Base-by-base conservation (phyloP, 768 basidiomycete genomes). In the Infundibulicybe gibba region DNA sequence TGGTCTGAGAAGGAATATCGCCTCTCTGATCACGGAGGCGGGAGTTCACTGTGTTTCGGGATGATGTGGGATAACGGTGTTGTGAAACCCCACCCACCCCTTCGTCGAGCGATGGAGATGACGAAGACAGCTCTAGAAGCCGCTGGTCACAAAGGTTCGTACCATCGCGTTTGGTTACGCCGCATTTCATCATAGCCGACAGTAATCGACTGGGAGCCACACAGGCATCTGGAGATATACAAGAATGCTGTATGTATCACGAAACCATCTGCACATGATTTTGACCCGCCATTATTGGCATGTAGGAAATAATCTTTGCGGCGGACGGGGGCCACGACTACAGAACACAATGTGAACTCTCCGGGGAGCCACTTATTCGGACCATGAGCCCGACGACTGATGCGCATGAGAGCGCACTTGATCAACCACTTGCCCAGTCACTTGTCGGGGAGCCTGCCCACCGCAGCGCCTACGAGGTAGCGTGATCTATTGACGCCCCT, bases 131-230 rank as follows among this genome's bases (percentile, higher is more conserved):
- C 71, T 6, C 55, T 79, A 44, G 65, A 75, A 41, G 68, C 66
- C 2, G 76, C 70, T 10, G 80, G 83, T 14, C 75, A 80, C 50
- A 63, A 68, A 60, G 71, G 76, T 76, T 40, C 45, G 30, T 17
- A 8, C 9, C 6, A 21, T 16, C 17, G 16, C 17, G 8, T 17
- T 21, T 32, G 16, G 17, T 32, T 59, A 64, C 30, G 40, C 45
- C 38, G 38, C 33, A 16, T 13, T 17, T 16, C 19, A 34, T 6
- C 16, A 31, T 17, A n/a, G n/a, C 40, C 15, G 13, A 38, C 42
- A 85, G 87, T 88, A 3, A 72, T 88, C 42, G 77, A 83, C 40
- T 89, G 85, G 85, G 58, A 74, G 37, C 72, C 77, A 0, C 68
- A 76, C 48, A 69, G 78, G 13, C 81, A 85, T 52, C 54, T 66